Percentiles rank a stretch among this genome's conserved stretches.
Conservation (phyloP, 371 early-diverging fungal species). For the Smittium mucronatum region DNA sequence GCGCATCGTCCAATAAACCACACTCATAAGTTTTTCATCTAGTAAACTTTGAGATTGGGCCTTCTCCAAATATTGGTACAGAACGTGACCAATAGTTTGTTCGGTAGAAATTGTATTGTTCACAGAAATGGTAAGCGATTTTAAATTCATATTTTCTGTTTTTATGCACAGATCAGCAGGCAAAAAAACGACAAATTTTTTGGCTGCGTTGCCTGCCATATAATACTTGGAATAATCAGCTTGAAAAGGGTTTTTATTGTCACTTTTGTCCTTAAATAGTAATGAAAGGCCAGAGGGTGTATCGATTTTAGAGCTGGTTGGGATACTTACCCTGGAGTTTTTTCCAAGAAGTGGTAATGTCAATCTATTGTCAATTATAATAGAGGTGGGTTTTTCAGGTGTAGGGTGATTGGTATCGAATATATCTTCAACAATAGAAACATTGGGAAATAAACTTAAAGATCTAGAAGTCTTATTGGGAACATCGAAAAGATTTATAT, state of each 20-base stretch:
- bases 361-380: no score
- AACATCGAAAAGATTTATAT: no score
- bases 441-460: no score
- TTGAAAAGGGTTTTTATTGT: constrained; percentile 62
- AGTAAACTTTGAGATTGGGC: constrained; percentile 49
- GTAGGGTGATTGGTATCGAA: no score
- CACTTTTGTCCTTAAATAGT: no score
- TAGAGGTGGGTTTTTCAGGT: no score
- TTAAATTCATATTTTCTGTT: constrained; percentile 33
- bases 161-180: constrained; percentile 52
- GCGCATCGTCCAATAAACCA: constrained; percentile 63
- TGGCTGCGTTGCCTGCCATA: constrained; percentile 38
- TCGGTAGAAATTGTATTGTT: constrained; percentile 75
- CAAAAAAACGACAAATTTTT: constrained; percentile 42
- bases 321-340: no score
- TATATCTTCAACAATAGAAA: no score
- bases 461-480: no score
- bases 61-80: constrained; percentile 66
- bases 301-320: no score
- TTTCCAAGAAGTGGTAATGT: no score
- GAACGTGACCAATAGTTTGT: constrained; percentile 75
- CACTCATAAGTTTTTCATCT: constrained; percentile 45
- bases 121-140: constrained; percentile 54
- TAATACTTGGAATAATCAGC: constrained; percentile 36
- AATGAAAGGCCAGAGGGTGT: no score